phyloP scores from a whole-genome alignment of 2,329 filamentous ascomycete genomes.

The Cadophora sp. region DNA sequence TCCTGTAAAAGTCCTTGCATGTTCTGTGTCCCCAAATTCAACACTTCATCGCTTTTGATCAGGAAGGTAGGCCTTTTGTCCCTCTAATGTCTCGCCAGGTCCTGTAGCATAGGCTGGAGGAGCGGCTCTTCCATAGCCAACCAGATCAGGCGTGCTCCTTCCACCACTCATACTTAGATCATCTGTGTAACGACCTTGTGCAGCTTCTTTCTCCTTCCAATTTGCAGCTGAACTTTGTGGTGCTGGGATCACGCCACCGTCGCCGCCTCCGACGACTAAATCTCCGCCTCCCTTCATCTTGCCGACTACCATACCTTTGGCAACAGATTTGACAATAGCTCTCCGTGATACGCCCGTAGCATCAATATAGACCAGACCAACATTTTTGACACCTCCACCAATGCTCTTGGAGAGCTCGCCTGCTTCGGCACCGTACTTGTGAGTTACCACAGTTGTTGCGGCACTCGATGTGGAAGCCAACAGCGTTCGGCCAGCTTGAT shows the following conservation, averaged over 20 bases:
- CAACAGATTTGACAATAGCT: slow-evolving; percentile 92
- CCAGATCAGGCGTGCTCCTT: slow-evolving; percentile 35
- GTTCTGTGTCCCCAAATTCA: background rate
- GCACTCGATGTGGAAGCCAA: slow-evolving; percentile 77
- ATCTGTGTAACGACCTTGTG: slow-evolving; percentile 33
- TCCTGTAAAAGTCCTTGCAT: slow-evolving; percentile 9
- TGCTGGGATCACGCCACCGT: slow-evolving; percentile 37
- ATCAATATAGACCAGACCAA: slow-evolving; percentile 96
- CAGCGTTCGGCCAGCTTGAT: slow-evolving; percentile 82
- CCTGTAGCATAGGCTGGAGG: slow-evolving; percentile 35
- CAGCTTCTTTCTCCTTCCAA: slow-evolving; percentile 39
- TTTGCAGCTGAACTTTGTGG: slow-evolving; percentile 20
- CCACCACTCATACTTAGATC: slow-evolving; percentile 38
- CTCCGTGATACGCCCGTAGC: slow-evolving; percentile 89
- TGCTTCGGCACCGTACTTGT: slow-evolving; percentile 87
- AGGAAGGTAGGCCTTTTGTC: slow-evolving; percentile 29
- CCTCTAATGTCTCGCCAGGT: slow-evolving; percentile 36
- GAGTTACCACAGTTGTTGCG: slow-evolving; percentile 86
- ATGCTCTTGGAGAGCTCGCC: slow-evolving; percentile 77
- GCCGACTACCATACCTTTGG: slow-evolving; percentile 94
- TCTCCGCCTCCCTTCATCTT: slow-evolving; percentile 77
- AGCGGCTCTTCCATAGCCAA: slow-evolving; percentile 37
- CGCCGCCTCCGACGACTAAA: slow-evolving; percentile 72
- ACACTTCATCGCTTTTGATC: slow-evolving; percentile 28
- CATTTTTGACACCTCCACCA: slow-evolving; percentile 91